Evolutionary conservation across 139 green algal genomes (phyloP).

Genomic region (Coccomyxa sp.): DNA sequence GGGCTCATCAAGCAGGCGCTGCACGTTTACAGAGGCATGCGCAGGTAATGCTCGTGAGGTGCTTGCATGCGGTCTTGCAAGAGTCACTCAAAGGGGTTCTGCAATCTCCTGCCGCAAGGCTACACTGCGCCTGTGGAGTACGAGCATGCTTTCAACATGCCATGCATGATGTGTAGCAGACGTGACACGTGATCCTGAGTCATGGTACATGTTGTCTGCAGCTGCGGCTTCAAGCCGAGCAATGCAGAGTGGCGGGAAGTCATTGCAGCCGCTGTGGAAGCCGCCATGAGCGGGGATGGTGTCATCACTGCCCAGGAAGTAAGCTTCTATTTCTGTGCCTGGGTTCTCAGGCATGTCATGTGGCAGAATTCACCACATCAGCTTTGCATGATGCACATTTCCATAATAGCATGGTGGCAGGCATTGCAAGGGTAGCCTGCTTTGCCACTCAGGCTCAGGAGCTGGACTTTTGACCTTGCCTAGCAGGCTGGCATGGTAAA

Average conservation of each 20-base stretch:
- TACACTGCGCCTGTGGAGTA: not conserved
- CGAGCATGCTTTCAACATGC: not conserved
- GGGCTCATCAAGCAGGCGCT: constrained; percentile 25
- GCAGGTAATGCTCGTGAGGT: constrained; percentile 8
- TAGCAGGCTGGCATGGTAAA: not conserved
- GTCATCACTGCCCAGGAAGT: too few species aligned
- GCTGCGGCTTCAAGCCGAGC: not conserved
- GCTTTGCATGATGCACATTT: not conserved
- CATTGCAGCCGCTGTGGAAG: not conserved
- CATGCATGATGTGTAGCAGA: not conserved
- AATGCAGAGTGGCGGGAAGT: not conserved
- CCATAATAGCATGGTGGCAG: not conserved
- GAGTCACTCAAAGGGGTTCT: not conserved
- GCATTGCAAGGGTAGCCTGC: too few species aligned
- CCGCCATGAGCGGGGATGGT: not conserved
- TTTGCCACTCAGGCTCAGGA: not conserved
- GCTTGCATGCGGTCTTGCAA: not conserved
- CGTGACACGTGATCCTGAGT: not conserved
- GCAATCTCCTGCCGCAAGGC: not conserved
- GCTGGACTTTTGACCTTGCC: not conserved
- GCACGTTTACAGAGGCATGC: constrained; percentile 34
- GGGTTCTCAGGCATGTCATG: not conserved
- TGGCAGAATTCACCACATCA: not conserved
- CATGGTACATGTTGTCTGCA: not conserved
- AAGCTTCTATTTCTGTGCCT: not conserved